Evolutionary conservation across 2,329 filamentous ascomycete genomes (phyloP).

Genomic region (Colletotrichum shisoi): DNA sequence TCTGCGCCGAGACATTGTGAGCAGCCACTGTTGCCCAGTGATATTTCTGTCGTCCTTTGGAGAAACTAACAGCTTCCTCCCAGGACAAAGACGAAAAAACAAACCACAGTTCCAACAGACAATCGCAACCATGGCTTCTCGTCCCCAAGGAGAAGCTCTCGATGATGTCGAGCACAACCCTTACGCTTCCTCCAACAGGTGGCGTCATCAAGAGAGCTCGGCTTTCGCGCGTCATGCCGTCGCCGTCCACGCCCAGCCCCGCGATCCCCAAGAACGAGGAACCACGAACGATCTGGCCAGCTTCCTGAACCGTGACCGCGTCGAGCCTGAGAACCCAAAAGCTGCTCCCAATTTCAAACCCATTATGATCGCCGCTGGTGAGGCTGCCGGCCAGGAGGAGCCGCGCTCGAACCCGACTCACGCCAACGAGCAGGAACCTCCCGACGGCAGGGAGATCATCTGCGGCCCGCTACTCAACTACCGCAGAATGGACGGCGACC

Average conservation of each 20-base stretch:
- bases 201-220: conserved; percentile 71
- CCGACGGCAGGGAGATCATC: conserved; percentile 67
- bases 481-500: conserved; percentile 71
- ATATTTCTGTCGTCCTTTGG: neutral
- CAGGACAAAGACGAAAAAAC: conserved; percentile 29
- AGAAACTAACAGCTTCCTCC: conserved; percentile 24
- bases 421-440: conserved; percentile 39
- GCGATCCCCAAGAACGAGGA: conserved; percentile 53
- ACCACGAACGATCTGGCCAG: conserved; percentile 61
- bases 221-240: conserved; percentile 61
- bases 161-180: conserved; percentile 57
- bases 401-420: conserved; percentile 36
- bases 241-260: conserved; percentile 46
- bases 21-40: conserved; percentile 26
- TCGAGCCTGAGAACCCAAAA: conserved; percentile 52
- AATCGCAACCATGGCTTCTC: conserved; percentile 40
- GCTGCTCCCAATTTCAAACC: conserved; percentile 55
- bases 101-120: conserved; percentile 45
- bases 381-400: conserved; percentile 46
- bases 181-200: conserved; percentile 64
- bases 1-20: conserved; percentile 37
- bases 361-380: conserved; percentile 57
- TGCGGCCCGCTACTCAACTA: conserved; percentile 82
- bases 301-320: conserved; percentile 64
- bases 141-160: conserved; percentile 41